Conservation (phyloP, 169 alveolate genomes). For the Neospora caninum region DNA sequence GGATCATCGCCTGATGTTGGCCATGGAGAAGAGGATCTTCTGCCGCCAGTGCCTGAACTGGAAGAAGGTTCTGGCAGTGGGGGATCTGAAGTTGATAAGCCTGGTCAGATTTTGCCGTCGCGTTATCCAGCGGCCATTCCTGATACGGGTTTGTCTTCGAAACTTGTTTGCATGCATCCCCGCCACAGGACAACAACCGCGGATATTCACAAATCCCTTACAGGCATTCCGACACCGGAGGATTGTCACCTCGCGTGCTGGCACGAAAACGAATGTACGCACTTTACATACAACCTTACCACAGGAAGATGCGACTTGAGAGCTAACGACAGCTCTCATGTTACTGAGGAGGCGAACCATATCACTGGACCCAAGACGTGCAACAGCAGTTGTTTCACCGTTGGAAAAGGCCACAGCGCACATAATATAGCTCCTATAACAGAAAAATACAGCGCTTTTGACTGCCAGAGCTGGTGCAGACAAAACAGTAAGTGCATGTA, state of each 20-base stretch:
- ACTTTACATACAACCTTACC: neutral
- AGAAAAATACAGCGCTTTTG: neutral
- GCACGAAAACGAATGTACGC: neutral
- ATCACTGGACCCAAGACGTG: neutral
- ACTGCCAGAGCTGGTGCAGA: conserved; percentile 16
- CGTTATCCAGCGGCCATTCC: neutral
- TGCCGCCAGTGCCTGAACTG: neutral
- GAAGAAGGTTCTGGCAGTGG: neutral
- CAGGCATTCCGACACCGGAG: neutral
- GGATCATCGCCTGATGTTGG: neutral
- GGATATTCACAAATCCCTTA: neutral
- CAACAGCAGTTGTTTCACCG: neutral
- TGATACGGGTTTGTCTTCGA: neutral
- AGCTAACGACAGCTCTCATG: neutral
- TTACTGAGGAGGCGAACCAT: neutral
- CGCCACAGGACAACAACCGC: neutral
- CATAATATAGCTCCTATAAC: neutral
- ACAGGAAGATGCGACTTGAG: neutral
- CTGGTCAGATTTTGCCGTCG: neutral
- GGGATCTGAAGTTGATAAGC: neutral
- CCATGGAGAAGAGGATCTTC: neutral
- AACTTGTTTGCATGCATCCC: neutral
- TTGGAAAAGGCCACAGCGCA: neutral
- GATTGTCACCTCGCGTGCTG: neutral
- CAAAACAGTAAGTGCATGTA: neutral